Evolutionary conservation across 768 basidiomycete species (phyloP), one percentile per base, ranked within the genome.

Genomic region (Boletus edulis): DNA sequence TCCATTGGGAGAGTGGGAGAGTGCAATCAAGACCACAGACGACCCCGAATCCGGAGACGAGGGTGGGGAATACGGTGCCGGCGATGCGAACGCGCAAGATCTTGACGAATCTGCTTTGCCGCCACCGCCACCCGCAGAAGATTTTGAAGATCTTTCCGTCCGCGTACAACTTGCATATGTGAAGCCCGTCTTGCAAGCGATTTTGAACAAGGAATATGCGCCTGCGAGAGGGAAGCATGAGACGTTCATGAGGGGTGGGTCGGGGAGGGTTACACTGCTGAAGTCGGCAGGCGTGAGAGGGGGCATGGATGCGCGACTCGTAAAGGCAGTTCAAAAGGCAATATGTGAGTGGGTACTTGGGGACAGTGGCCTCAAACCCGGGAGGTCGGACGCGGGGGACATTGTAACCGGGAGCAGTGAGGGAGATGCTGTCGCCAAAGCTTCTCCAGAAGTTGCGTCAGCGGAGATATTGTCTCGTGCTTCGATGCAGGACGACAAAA

Each of bases 121-220:
- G 13, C 64, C 67, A 4, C 67, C 77, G 34, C 77, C 81, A 27
- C 71, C 77, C 14, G 80, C 84, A 2, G 62, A 64, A 0, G 68
- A 70, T n/a, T 89, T 88, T 58, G 64, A 59, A 39, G 67, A 75
- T 20, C 75, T 89, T 31, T 51, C 75, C 7, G 75, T 88, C 8
- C 74, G 73, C 18, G 70, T 80, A 38, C 87, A 91, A 59, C 81
- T 92, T 52, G 77, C 72, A 12, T 89, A 88, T 61, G 75, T 80
- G 27, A 89, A 85, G 56, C 82, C 82, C 2, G 75, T 90, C 14
- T 70, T 92, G 41, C 69, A 62, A 24, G 84, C 83, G 2, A 79
- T 90, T 32, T 66, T 91, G 34, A 78, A 76, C 34, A 79, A 79
- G 32, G 60, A 65, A 32, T 91, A 87, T 63, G 56, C 52, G 1